Evolutionary conservation across 2,329 filamentous ascomycete species (phyloP), one percentile per base, ranked within the genome.

Genomic region (Cordyceps farinosa): DNA sequence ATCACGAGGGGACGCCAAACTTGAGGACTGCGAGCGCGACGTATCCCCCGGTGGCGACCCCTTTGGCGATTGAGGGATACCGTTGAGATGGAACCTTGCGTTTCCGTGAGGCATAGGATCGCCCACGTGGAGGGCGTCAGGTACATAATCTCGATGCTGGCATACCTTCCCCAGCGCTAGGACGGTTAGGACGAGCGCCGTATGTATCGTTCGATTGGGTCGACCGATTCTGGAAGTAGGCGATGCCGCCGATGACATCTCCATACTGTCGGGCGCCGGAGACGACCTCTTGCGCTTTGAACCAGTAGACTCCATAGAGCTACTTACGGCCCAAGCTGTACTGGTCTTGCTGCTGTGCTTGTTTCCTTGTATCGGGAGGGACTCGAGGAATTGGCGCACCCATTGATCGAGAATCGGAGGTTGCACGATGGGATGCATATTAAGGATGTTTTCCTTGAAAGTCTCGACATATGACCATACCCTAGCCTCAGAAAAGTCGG

Each of bases 121-220:
- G 5, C 67, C 64, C 15, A 70, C 65, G 60, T 75, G 73, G 2
- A 90, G 81, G 2, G 89, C 78, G 57, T 87, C 84, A 0, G 84
- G 84, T 3, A 88, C 79, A 66, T 77, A 79, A 0, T 80, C 79
- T 51, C 79, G 80, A 67, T 83, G 76, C 9, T 80, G 73, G 69
- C 91, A 94, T 13, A 98, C 90, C 70, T 92, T 92, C 22, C 95
- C 95, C 6, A 99, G 78, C 0, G 94, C 94, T 61, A 98, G 81
- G 1, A 97, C 86, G 4, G 94, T 81, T 2, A 97, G 82, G 1
- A 97, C 85, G 45, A 98, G 82, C 0, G 92, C 92, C 68, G 91
- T 96, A 60, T 87, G 84, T 17, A 95, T 87, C 8, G 89, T 91
- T 59, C 88, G 81, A 67, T 83, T 84, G 3, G 86, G 85, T 62